Base-by-base conservation (phyloP, 2,329 filamentous ascomycete species). In the Arthrobotrys entomopaga region DNA sequence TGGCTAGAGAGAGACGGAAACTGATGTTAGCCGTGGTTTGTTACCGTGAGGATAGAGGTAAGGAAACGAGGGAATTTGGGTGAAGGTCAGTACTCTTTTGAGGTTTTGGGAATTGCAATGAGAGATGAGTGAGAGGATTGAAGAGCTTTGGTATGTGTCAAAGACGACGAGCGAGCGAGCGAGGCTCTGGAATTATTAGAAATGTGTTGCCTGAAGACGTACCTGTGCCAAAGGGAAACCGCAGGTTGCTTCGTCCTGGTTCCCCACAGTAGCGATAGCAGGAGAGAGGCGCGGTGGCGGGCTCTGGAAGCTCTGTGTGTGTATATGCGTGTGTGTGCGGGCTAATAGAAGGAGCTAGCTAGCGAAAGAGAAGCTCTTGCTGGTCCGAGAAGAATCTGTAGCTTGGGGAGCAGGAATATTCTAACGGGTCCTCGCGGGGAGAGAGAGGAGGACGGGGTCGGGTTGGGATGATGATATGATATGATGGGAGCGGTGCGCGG, bases 181-280 rank as follows among this genome's bases (percentile, higher is more conserved):
- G 56, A 69, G 65, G 65, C 65, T 69, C 56, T 50, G 46, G 22
- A 48, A 15, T 46, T 7, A 19, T 19, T 52, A 34, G 34, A 57
- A 16, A 48, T 69, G 64, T 67, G 54, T 60, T 69, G 65, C 34
- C 48, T 48, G 46, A 16, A 19, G 56, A 49, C 29, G 29, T 5
- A 10, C 29, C n/a, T n/a, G 29, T 34, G 10, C 29, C 29, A 34
- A 34, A 69, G 49, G 49, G 65, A 52, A 56, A 52, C 64, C 64
- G 46, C 59, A 59, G 53, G 29, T 40, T 50, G 50, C 20, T 58
- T 67, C 56, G 57, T n/a, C 42, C 7, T 50, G 29, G n/a, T 63
- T 52, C 59, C 59, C 46, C 40, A 65, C 61, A 65, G 61, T 52
- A 29, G 48, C 20, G n/a, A n/a, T 13, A 29, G 42, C 42, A 13